Evolutionary conservation across 1,284 basidiomycete species (phyloP).

Genomic region (Pisolithus thermaeus): DNA sequence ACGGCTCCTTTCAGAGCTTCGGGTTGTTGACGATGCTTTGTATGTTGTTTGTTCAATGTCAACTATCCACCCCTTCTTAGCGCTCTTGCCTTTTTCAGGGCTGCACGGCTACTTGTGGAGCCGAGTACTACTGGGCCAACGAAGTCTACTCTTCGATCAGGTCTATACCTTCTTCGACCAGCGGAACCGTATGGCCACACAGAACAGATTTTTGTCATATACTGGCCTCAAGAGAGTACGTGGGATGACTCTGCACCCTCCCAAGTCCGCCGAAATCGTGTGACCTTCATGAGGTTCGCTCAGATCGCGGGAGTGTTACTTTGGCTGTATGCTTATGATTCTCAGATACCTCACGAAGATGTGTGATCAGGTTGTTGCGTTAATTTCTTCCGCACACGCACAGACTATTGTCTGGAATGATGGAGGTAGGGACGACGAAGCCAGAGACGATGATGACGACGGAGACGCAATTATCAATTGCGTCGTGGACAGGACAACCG

Average conservation of each 20-base stretch:
- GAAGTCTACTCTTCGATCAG: constrained; percentile 38
- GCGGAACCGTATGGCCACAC: constrained; percentile 1
- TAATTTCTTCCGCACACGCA: constrained; percentile 38
- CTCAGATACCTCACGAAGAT: constrained; percentile 47
- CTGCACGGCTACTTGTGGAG: constrained; percentile 9
- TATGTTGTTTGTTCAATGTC: constrained; percentile 18
- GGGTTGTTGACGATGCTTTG: constrained; percentile 33
- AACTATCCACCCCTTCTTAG: neutral
- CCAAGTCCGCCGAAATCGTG: constrained; percentile 43
- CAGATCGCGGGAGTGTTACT: neutral
- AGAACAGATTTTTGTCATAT: constrained; percentile 40
- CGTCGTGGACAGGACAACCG: constrained; percentile 46
- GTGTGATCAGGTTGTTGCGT: constrained; percentile 39
- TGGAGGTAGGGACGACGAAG: constrained; percentile 19
- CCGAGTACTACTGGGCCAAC: constrained; percentile 10
- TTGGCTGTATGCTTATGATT: neutral
- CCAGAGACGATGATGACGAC: constrained; percentile 22
- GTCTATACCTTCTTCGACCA: constrained; percentile 39
- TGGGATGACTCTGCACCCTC: constrained; percentile 50
- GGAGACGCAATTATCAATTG: constrained; percentile 44
- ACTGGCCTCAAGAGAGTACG: constrained; percentile 58
- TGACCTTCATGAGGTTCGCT: constrained; percentile 54
- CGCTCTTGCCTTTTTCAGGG: constrained; percentile 4
- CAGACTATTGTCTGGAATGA: constrained; percentile 35
- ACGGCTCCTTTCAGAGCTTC: constrained; percentile 34